These are phyloP conservation scores for Cudoniella acicularis DNA, from an alignment of 495 filamentous ascomycete species.

Conservation along the genomic window DNA sequence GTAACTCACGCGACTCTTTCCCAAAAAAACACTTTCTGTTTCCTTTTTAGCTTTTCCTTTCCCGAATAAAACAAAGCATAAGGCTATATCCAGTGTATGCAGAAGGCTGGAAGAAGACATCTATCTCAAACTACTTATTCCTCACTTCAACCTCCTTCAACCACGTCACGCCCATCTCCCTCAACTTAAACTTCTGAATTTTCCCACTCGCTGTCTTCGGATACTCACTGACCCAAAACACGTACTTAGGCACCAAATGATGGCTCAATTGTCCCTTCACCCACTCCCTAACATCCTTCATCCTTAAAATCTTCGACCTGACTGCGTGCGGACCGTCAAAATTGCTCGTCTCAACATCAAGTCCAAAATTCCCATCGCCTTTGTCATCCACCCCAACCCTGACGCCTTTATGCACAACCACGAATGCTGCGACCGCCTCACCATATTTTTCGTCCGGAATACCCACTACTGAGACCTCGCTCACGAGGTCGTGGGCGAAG, in stretches of 20 bases:
- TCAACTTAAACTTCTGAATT: conserved; percentile 92
- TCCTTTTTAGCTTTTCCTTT: too few species aligned
- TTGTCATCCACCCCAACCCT: conserved; percentile 20
- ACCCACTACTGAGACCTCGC: conserved; percentile 78
- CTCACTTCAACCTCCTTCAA: conserved; percentile 11
- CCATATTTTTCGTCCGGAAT: conserved; percentile 81
- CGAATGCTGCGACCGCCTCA: conserved; percentile 81
- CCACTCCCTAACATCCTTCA: conserved; percentile 65
- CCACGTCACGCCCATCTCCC: conserved; percentile 53
- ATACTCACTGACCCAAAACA: conserved; percentile 78
- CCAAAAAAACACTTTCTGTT: too few species aligned
- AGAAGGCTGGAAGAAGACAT: too few species aligned
- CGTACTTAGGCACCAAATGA: conserved; percentile 83
- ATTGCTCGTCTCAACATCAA: neutral
- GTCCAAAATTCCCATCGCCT: conserved; percentile 10
- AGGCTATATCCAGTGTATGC: too few species aligned
- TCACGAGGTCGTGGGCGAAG: conserved; percentile 62
- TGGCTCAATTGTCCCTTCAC: conserved; percentile 65
- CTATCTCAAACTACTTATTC: neutral
- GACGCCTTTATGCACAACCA: conserved; percentile 50
- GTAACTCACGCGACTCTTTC: too few species aligned
- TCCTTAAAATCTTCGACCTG: conserved; percentile 30
- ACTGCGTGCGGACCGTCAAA: neutral
- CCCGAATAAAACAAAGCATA: too few species aligned
- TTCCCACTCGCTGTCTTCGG: conserved; percentile 97